phyloP scores from a whole-genome alignment of 2,329 filamentous ascomycete species.

The Diplodia seriata region DNA sequence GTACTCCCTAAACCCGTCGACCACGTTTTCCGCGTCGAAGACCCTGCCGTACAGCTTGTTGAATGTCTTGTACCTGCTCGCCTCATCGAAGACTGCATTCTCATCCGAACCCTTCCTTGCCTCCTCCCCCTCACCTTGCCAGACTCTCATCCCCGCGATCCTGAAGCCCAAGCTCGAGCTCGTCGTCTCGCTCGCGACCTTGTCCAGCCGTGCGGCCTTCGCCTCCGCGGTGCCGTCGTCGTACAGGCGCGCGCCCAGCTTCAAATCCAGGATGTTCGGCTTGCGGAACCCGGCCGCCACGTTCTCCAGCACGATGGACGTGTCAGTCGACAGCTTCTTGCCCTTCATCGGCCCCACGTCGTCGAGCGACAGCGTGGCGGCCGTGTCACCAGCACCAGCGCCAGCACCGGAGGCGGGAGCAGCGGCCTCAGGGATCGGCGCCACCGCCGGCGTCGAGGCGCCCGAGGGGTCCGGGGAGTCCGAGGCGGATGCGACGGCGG shows the following conservation, averaged over 20 bases:
- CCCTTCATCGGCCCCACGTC: conserved; percentile 56
- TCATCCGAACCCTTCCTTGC: conserved; percentile 36
- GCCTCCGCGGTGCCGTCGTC: conserved; percentile 70
- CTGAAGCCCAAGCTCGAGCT: conserved; percentile 67
- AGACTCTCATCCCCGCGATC: conserved; percentile 70
- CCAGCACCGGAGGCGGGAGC: neutral
- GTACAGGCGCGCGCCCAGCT: conserved; percentile 86
- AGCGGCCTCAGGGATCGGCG: conserved; percentile 18
- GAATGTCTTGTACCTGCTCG: conserved; percentile 64
- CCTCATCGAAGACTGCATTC: conserved; percentile 50
- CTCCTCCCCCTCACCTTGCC: conserved; percentile 44
- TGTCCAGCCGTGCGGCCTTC: conserved; percentile 66
- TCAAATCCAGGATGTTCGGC: conserved; percentile 92
- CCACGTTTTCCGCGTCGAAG: conserved; percentile 62
- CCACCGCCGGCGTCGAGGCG: conserved; percentile 15
- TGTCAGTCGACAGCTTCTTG: conserved; percentile 74
- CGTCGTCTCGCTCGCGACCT: conserved; percentile 65
- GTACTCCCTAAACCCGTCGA: conserved; percentile 65
- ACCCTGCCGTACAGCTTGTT: conserved; percentile 71
- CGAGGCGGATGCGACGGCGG: conserved; percentile 45
- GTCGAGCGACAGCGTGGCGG: conserved; percentile 35
- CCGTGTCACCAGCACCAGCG: conserved; percentile 37
- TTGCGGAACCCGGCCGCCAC: conserved; percentile 78
- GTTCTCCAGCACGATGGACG: conserved; percentile 85
- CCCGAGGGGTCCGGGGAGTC: neutral